Conservation (phyloP, 148 eudicot genomes). For the Rhododendron williamsianum region DNA sequence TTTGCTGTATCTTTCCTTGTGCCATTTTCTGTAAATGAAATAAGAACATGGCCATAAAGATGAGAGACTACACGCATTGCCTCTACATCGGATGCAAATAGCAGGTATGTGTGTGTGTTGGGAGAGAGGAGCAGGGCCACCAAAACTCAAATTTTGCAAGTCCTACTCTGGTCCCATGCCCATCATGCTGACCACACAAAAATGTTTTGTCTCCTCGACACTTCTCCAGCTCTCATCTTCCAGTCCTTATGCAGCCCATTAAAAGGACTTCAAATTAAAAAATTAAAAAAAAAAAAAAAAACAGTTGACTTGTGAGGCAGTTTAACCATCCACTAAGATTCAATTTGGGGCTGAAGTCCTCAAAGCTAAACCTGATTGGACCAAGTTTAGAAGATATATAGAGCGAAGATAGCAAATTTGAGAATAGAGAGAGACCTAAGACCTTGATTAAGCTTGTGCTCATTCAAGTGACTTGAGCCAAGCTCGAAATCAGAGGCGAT, state of each 20-base stretch:
- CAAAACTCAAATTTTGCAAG: not conserved
- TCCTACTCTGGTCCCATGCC: not conserved
- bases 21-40: not conserved
- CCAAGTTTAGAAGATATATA: not conserved
- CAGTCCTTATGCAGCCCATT: not conserved
- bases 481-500: not conserved
- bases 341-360: not conserved
- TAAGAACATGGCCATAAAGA: not conserved
- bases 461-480: slow-evolving; percentile 8
- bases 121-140: not conserved
- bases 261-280: not conserved
- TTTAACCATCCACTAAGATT: not conserved
- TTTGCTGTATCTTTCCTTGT: not conserved
- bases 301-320: not conserved
- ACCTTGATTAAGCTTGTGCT: not conserved
- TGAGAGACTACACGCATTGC: not conserved
- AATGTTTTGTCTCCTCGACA: not conserved
- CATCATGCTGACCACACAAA: not conserved
- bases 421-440: not conserved
- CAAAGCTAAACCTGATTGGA: not conserved
- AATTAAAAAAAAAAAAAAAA: not conserved
- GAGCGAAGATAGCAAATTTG: not conserved
- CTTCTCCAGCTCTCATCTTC: not conserved
- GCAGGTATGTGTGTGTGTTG: not conserved
- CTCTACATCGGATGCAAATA: not conserved